These are phyloP conservation scores for Rhodosporidiobolus sp. DNA, from an alignment of 768 basidiomycete species.

Conservation along the genomic window DNA sequence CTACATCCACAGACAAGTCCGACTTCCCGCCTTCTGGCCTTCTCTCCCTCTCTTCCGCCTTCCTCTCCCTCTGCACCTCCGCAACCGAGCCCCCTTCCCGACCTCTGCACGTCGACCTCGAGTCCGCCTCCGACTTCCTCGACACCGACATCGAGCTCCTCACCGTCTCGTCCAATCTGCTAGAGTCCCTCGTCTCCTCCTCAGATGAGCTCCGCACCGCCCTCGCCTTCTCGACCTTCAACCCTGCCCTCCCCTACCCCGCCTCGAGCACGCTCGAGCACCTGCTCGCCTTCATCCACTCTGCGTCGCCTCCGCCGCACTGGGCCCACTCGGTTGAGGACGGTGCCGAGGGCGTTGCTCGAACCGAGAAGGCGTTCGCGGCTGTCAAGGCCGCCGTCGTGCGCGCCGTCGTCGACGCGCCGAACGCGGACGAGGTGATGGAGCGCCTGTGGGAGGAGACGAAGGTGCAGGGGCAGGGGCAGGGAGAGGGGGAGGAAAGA, in stretches of 20 bases:
- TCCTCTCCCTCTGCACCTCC: constrained; percentile 5
- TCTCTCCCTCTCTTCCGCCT: constrained; percentile 16
- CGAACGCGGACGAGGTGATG: constrained; percentile 74
- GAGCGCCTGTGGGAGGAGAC: constrained; percentile 59
- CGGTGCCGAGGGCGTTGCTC: background rate
- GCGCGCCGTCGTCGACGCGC: constrained; percentile 78
- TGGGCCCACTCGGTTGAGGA: constrained; percentile 17
- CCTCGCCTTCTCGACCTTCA: constrained; percentile 20
- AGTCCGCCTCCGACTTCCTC: constrained; percentile 11
- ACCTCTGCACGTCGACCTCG: background rate
- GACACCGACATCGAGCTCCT: constrained; percentile 39
- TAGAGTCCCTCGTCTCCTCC: constrained; percentile 34
- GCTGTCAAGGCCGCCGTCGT: constrained; percentile 81
- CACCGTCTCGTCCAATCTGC: constrained; percentile 24
- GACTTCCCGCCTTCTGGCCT: constrained; percentile 20
- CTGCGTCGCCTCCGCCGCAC: constrained; percentile 5
- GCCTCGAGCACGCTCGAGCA: constrained; percentile 10
- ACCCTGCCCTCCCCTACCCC: background rate
- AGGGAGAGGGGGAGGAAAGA: background rate
- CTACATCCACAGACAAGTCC: constrained; percentile 23
- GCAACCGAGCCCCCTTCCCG: background rate
- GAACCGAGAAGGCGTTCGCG: constrained; percentile 57
- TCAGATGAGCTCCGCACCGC: background rate
- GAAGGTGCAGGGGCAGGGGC: constrained; percentile 52
- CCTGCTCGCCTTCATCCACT: constrained; percentile 39